Base-by-base conservation (phyloP, 2,329 filamentous ascomycete genomes). In the Akanthomyces uredinophilus region DNA sequence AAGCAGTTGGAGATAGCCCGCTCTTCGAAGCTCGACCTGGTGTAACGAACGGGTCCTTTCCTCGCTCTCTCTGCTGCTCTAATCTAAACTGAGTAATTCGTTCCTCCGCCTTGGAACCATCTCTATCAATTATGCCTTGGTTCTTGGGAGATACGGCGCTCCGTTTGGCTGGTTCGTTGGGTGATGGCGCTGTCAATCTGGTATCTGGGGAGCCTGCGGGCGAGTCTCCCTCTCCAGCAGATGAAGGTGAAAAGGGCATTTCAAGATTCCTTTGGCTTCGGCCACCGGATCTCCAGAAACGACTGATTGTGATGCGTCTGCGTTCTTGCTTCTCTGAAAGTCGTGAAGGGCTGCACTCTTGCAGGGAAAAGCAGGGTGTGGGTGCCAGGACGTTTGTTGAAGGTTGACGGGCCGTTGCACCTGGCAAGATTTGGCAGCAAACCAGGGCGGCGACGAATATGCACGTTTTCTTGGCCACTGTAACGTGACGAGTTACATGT, bases 151-250 rank as follows among this genome's bases (percentile, higher is more conserved):
- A 39, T 8, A 5, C 14, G 8, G 14, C 10, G 39, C 7, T 47
- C 37, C 22, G 29, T 50, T 59, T 59, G 32, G n/a, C 41, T 18
- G 16, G 62, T 46, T 85, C 83, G 18, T 85, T 82, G 0, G 87
- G 86, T 4, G 87, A 89, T 69, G 89, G 88, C 6, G 82, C 75
- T 5, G 86, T 87, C 47, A 87, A 66, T 55, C 81, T 83, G 8
- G 87, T 88, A 63, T 88, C 85, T 0, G 87, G 87, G 6, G 88
- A 90, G 18, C 81, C 83, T 66, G 84, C 81, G 68, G 79, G 81
- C 13, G 86, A 87, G 57, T 84, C 83, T 37, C 78, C 79, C 22
- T 76, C 79, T 51, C 79, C 82, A 1, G 81, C 82, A 0, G 83
- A 84, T 62, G 75, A 78, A 50, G 83, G 81, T 3, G 83, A 84